These are phyloP conservation scores for Colletotrichum sp. DNA, from an alignment of 2,329 filamentous ascomycete species.

Conservation along the genomic window DNA sequence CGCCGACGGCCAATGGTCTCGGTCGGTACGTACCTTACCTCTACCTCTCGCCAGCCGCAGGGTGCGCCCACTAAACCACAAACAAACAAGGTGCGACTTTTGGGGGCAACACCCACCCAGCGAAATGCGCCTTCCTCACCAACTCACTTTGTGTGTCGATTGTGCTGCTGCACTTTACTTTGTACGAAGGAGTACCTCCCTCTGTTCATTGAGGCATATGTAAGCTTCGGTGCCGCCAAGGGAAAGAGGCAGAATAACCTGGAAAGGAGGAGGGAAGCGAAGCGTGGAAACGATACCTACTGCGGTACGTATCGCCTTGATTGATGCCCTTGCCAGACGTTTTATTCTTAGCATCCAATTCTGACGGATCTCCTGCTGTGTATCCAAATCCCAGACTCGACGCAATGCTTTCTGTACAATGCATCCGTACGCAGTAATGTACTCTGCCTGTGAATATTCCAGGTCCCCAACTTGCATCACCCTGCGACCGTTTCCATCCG, in stretches of 20 bases:
- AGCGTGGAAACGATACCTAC: neutral
- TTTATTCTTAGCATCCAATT: neutral
- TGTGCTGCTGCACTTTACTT: neutral
- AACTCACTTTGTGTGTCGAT: neutral
- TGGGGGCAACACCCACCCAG: neutral
- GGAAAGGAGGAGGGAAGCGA: neutral
- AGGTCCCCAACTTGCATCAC: slow-evolving; percentile 2
- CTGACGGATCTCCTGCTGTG: neutral
- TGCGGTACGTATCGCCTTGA: neutral
- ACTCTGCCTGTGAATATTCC: neutral
- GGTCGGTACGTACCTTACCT: neutral
- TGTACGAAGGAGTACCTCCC: neutral
- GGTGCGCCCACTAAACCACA: neutral
- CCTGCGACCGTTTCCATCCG: neutral
- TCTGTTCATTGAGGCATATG: neutral
- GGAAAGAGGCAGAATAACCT: neutral
- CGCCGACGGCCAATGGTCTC: neutral
- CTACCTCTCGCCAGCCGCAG: neutral
- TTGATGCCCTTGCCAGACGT: neutral
- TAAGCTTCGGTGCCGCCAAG: neutral
- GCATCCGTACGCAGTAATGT: neutral
- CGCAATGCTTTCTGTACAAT: neutral
- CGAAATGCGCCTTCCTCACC: neutral
- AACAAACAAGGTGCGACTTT: neutral
- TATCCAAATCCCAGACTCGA: neutral